phyloP scores from a whole-genome alignment of 345 rosid species.

The Brassica rapa region DNA sequence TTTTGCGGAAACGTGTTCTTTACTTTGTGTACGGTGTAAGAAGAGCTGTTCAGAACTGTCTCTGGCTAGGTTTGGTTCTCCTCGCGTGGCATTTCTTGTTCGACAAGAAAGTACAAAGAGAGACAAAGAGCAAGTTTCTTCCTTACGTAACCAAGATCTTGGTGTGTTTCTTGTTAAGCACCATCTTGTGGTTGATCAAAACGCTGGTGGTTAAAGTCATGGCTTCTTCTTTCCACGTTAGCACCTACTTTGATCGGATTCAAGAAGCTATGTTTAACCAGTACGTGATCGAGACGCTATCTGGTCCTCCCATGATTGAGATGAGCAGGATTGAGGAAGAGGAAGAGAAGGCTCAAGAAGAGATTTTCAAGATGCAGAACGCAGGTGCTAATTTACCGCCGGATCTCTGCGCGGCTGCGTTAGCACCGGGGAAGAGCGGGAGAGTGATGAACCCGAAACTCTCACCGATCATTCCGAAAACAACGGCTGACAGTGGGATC shows the following conservation, averaged over 20 bases:
- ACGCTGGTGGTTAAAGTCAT: constrained; percentile 77
- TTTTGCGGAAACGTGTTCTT: constrained; percentile 66
- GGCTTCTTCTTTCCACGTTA: constrained; percentile 89
- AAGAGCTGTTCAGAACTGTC: constrained; percentile 81
- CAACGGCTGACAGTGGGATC: constrained; percentile 44
- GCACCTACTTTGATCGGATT: constrained; percentile 90
- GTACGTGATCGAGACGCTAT: constrained; percentile 75
- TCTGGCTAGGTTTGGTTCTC: constrained; percentile 75
- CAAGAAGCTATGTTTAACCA: constrained; percentile 81
- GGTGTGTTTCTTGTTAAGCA: constrained; percentile 66
- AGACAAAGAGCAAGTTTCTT: constrained; percentile 41
- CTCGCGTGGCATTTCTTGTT: constrained; percentile 74
- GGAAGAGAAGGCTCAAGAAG: constrained; percentile 48
- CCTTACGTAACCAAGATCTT: constrained; percentile 61
- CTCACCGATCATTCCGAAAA: constrained; percentile 40
- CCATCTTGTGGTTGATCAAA: constrained; percentile 78
- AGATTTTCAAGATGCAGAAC: constrained; percentile 54
- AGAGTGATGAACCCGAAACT: constrained; percentile 45
- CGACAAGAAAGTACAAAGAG: constrained; percentile 53
- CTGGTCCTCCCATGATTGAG: constrained; percentile 78
- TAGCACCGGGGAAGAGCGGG: constrained; percentile 48
- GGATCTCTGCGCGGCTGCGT: constrained; percentile 56
- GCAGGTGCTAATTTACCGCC: constrained; percentile 66
- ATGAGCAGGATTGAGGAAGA: constrained; percentile 54
- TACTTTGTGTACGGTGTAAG: constrained; percentile 85